Evolutionary conservation across 1,284 basidiomycete species (phyloP).

Genomic region (Pascua sp.): DNA sequence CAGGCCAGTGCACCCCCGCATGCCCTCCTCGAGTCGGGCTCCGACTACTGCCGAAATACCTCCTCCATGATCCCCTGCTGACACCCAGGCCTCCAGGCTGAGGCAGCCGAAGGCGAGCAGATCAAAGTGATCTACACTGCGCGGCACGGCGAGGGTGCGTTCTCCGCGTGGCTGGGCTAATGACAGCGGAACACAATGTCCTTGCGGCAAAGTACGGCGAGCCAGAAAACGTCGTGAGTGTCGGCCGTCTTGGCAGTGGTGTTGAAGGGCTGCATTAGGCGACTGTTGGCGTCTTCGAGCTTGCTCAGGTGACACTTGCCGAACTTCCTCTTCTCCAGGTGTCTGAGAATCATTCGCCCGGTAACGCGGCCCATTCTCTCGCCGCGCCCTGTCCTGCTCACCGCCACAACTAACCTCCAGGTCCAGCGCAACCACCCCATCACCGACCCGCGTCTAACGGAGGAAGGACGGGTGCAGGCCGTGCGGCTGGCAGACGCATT

Average conservation of each 20-base stretch:
- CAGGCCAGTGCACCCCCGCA: no score
- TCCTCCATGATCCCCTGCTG: not conserved
- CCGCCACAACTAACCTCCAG: conserved; percentile 2
- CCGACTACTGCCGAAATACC: no score
- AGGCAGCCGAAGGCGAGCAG: conserved; percentile 17
- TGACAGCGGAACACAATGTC: conserved; percentile 32
- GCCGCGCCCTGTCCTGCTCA: not conserved
- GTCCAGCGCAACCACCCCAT: conserved; percentile 22
- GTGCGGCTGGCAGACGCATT: conserved; percentile 18
- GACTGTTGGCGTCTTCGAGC: no score
- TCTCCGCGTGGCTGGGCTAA: not conserved
- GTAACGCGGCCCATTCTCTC: not conserved
- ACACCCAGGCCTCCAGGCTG: conserved; percentile 19
- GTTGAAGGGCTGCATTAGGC: not conserved
- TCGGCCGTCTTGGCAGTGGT: not conserved
- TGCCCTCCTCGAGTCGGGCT: no score
- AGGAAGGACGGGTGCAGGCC: conserved; percentile 26
- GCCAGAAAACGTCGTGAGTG: conserved; percentile 14
- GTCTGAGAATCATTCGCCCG: no score
- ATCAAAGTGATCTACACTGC: conserved; percentile 35
- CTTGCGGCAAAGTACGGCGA: conserved; percentile 21
- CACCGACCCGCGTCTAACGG: conserved; percentile 28
- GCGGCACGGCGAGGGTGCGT: conserved; percentile 35
- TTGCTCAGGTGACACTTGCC: no score
- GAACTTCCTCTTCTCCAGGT: no score